phyloP scores from a whole-genome alignment of 495 filamentous ascomycete genomes.

The Lophiotrema nucula region DNA sequence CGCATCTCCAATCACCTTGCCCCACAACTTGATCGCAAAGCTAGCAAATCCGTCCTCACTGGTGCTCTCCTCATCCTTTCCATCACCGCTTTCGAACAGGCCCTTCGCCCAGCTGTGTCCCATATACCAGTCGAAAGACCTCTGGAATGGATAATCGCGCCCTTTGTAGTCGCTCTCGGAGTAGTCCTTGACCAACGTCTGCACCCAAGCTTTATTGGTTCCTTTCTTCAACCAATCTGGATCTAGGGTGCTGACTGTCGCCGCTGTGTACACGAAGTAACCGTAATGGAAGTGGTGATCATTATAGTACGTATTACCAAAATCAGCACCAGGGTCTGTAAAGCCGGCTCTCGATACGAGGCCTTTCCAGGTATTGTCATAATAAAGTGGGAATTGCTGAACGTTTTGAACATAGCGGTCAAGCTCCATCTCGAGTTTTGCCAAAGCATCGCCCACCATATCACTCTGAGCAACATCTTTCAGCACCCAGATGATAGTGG shows the following conservation, averaged over 20 bases:
- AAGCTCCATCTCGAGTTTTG: constrained; percentile 70
- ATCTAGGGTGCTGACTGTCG: constrained; percentile 78
- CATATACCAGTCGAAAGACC: constrained; percentile 78
- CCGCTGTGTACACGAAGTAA: constrained; percentile 87
- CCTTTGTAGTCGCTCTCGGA: constrained; percentile 65
- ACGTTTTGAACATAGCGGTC: constrained; percentile 67
- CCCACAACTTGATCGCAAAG: constrained; percentile 95
- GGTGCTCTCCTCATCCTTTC: constrained; percentile 87
- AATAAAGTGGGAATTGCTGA: constrained; percentile 74
- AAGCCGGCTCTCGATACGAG: constrained; percentile 81
- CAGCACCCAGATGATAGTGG: constrained; percentile 64
- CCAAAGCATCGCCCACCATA: constrained; percentile 56
- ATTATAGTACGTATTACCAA: constrained; percentile 66
- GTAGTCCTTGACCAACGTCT: constrained; percentile 55
- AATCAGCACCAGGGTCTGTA: constrained; percentile 58
- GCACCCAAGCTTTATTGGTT: constrained; percentile 72
- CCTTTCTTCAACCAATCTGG: constrained; percentile 62
- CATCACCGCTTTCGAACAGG: constrained; percentile 78
- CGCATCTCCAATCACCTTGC: constrained; percentile 64
- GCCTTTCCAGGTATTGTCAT: constrained; percentile 68
- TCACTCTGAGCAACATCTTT: constrained; percentile 63
- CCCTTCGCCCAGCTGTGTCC: constrained; percentile 97
- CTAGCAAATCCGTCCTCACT: constrained; percentile 81
- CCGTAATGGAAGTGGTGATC: constrained; percentile 94
- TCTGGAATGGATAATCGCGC: constrained; percentile 77